These are phyloP conservation scores for Xylaria sp. DNA, from an alignment of 2,329 filamentous ascomycete species.

Conservation along the genomic window DNA sequence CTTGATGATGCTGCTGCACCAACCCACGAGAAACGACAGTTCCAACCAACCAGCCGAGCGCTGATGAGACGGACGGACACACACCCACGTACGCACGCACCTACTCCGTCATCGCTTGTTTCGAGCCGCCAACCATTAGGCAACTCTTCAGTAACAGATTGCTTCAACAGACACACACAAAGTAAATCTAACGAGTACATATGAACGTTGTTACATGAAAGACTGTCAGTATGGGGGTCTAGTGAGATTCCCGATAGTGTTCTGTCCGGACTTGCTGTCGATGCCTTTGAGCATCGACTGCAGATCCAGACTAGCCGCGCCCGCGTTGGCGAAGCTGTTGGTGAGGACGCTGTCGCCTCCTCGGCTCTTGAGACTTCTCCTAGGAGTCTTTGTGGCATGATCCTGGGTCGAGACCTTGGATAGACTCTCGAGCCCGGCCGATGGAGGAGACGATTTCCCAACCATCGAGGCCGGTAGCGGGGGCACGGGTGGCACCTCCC, in stretches of 20 bases:
- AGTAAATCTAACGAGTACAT: constrained; percentile 14
- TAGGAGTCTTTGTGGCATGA: constrained; percentile 36
- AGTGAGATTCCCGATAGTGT: constrained; percentile 37
- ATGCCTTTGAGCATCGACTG: constrained; percentile 40
- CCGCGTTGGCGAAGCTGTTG: constrained; percentile 26
- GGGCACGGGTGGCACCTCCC: constrained; percentile 58
- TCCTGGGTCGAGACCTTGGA: constrained; percentile 41
- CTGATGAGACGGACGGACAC: too few relatives aligned
- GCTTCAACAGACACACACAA: not conserved
- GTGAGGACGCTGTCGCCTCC: constrained; percentile 34
- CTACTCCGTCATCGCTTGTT: too few relatives aligned
- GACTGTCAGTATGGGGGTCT: constrained; percentile 36
- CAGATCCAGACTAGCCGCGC: constrained; percentile 32
- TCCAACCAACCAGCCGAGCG: too few relatives aligned
- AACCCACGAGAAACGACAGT: not conserved
- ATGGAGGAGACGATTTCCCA: constrained; percentile 27
- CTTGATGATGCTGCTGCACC: not conserved
- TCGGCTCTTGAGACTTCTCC: constrained; percentile 34
- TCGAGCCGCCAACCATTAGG: constrained; percentile 8
- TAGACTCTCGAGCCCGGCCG: constrained; percentile 29
- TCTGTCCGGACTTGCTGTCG: constrained; percentile 38
- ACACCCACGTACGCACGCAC: too few relatives aligned
- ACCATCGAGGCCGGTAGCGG: constrained; percentile 48
- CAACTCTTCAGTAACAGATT: too few relatives aligned
- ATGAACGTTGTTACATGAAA: constrained; percentile 18